These are phyloP conservation scores for Candida glucosophila DNA, from an alignment of 1,139 yeast genomes.

Conservation along the genomic window DNA sequence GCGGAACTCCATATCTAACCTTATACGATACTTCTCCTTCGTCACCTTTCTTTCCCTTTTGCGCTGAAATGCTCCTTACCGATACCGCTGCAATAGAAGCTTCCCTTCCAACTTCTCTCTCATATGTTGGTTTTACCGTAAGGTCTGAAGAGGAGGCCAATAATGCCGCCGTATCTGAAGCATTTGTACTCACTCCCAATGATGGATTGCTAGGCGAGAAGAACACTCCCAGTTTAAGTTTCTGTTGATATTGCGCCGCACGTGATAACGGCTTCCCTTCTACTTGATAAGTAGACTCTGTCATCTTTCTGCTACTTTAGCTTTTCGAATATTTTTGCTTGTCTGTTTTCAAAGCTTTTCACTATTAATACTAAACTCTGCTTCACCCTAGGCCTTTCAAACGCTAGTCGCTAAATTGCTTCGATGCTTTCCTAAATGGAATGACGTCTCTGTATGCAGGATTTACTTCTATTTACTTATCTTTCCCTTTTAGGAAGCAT, in stretches of 20 bases:
- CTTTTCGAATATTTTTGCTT: no score
- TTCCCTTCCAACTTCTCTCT: slow-evolving; percentile 53
- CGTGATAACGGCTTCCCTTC: slow-evolving; percentile 63
- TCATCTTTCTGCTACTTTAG: slow-evolving; percentile 21
- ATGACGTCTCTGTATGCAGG: no score
- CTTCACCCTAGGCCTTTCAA: slow-evolving; percentile 1
- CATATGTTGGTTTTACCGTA: slow-evolving; percentile 53
- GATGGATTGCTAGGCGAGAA: slow-evolving; percentile 59
- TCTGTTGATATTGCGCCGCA: slow-evolving; percentile 73
- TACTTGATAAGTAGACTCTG: slow-evolving; percentile 51
- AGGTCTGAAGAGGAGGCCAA: slow-evolving; percentile 62
- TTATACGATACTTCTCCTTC: slow-evolving; percentile 27
- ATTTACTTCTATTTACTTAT: no score
- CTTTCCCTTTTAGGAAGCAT: no score
- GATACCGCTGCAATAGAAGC: slow-evolving; percentile 60
- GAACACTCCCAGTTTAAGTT: slow-evolving; percentile 66
- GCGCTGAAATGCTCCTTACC: slow-evolving; percentile 35
- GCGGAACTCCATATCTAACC: slow-evolving; percentile 25
- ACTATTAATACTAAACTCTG: no score
- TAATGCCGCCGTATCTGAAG: slow-evolving; percentile 71
- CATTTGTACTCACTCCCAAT: slow-evolving; percentile 63
- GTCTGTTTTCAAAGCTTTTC: no score
- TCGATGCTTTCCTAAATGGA: no score
- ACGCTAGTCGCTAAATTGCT: no score
- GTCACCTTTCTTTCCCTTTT: slow-evolving; percentile 33